A percentile compares a stretch with the other conserved stretches of the same genome.
Conservation (phyloP, 2,329 filamentous ascomycete species). For the Aspergillus ruber region DNA sequence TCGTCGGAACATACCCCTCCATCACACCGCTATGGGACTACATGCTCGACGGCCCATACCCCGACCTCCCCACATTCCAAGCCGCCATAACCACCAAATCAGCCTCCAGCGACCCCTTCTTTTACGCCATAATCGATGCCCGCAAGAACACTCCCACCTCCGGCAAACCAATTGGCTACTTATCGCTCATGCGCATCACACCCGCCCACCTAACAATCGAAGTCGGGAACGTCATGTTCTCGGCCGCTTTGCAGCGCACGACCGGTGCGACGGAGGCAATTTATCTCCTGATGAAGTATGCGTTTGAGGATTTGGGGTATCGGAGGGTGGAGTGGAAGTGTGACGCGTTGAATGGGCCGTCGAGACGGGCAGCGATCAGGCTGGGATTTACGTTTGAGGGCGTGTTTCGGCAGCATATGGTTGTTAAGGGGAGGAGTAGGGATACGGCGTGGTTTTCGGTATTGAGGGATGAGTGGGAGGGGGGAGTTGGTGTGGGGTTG, state of each 20-base stretch:
- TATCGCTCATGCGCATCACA: slow-evolving; percentile 42
- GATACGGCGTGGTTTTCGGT: slow-evolving; percentile 59
- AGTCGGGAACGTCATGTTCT: slow-evolving; percentile 52
- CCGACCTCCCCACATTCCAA: slow-evolving; percentile 23
- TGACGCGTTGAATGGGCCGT: slow-evolving; percentile 50
- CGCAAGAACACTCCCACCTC: slow-evolving; percentile 14
- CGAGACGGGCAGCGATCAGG: slow-evolving; percentile 49
- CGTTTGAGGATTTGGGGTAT: slow-evolving; percentile 51
- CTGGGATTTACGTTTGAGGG: slow-evolving; percentile 58
- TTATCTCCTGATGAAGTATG: slow-evolving; percentile 50
- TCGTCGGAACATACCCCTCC: slow-evolving; percentile 19
- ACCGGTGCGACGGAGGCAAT: slow-evolving; percentile 52
- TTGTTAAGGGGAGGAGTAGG: slow-evolving; percentile 50
- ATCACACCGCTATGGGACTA: slow-evolving; percentile 36
- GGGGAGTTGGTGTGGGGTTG: slow-evolving; percentile 48
- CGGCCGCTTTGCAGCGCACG: slow-evolving; percentile 47
- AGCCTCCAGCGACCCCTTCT: slow-evolving; percentile 31
- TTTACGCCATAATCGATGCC: slow-evolving; percentile 41
- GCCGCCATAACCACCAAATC: slow-evolving; percentile 16
- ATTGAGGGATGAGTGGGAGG: slow-evolving; percentile 53
- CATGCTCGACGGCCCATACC: slow-evolving; percentile 33
- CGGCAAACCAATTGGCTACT: slow-evolving; percentile 38
- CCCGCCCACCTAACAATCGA: slow-evolving; percentile 48
- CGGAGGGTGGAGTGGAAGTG: slow-evolving; percentile 60
- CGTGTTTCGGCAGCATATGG: slow-evolving; percentile 55